These are phyloP conservation scores for Mucor piriformis DNA, from an alignment of 371 early-diverging fungal genomes.

Conservation along the genomic window DNA sequence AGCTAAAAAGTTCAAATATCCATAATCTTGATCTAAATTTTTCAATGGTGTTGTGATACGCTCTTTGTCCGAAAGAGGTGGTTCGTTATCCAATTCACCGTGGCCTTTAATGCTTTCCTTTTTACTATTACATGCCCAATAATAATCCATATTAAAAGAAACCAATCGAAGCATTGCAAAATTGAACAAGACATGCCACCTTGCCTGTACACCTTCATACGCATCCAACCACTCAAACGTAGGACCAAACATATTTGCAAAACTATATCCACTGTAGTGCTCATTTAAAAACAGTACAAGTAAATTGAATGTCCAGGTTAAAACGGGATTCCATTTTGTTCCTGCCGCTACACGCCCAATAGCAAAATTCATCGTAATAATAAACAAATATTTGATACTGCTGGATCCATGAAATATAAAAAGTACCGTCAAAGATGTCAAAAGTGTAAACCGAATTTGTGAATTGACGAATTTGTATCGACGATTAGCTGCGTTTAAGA, in stretches of 20 bases:
- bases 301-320: constrained; percentile 83
- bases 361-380: constrained; percentile 65
- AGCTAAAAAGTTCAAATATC: constrained; percentile 71
- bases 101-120: constrained; percentile 22
- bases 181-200: constrained; percentile 93
- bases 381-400: constrained; percentile 68
- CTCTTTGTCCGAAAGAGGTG: constrained; percentile 54
- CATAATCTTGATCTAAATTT: constrained; percentile 63
- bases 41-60: constrained; percentile 61
- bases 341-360: constrained; percentile 60
- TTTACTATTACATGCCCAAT: constrained; percentile 61
- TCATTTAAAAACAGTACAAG: constrained; percentile 78
- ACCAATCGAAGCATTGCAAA: constrained; percentile 88
- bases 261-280: constrained; percentile 71
- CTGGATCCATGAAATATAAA: constrained; percentile 58
- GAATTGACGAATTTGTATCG: constrained; percentile 12
- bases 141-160: constrained; percentile 90
- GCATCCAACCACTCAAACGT: constrained; percentile 73
- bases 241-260: constrained; percentile 49
- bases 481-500: constrained; percentile 51
- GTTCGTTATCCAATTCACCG: not conserved
- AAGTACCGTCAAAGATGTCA: constrained; percentile 67
- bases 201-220: constrained; percentile 41
- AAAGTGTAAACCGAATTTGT: constrained; percentile 47
- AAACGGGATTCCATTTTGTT: constrained; percentile 58